Conservation (phyloP, 352 stramenopile genomes). For the Phytopythium montanum region DNA sequence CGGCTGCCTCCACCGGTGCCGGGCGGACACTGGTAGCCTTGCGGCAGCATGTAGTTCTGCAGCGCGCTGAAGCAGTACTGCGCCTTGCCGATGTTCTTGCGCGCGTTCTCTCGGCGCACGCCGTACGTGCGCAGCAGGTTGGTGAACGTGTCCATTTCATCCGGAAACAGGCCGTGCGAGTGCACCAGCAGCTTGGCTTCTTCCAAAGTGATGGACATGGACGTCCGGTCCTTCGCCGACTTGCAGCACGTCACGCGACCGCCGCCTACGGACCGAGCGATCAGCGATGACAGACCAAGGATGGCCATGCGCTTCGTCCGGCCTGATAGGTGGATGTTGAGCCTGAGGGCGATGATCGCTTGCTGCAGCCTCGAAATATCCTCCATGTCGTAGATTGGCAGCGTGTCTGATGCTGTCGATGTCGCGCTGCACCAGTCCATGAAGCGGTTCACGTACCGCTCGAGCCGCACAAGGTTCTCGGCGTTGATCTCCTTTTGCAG, state of each 20-base stretch:
- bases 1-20: conserved; percentile 69
- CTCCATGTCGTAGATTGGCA: conserved; percentile 21
- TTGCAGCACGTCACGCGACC: conserved; percentile 96
- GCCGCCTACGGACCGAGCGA: conserved; percentile 79
- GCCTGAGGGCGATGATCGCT: conserved; percentile 32
- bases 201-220: conserved; percentile 97
- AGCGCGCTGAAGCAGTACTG: conserved; percentile 83
- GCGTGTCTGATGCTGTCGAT: conserved; percentile 7
- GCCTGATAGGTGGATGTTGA: conserved; percentile 40
- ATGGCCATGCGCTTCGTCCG: conserved; percentile 81
- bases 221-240: conserved; percentile 96
- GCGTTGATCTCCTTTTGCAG: conserved; percentile 84
- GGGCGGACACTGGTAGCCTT: conserved; percentile 77
- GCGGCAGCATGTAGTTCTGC: conserved; percentile 81
- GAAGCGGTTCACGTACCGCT: conserved; percentile 49
- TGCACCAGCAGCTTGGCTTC: conserved; percentile 66
- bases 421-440: conserved; percentile 35
- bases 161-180: conserved; percentile 43
- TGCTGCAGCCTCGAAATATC: conserved; percentile 30
- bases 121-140: conserved; percentile 68
- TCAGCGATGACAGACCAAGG: conserved; percentile 65
- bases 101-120: conserved; percentile 77
- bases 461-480: conserved; percentile 61
- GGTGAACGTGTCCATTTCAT: conserved; percentile 57
- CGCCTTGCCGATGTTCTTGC: conserved; percentile 85